Base-by-base conservation (phyloP, 108 stramenopile species). In the Nitzschia palea region DNA sequence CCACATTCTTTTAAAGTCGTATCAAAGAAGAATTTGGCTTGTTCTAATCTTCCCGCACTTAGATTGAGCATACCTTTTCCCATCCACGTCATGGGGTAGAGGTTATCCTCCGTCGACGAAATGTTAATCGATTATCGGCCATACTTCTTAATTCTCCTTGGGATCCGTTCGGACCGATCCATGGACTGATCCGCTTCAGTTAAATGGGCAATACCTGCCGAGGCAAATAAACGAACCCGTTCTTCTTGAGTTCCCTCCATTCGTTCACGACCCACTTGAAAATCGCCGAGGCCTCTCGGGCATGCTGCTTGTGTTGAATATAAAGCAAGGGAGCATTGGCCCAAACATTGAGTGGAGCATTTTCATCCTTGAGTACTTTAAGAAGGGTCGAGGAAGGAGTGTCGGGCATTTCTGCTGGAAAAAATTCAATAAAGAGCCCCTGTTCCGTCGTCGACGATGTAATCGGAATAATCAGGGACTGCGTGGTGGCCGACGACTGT, bases 41-140 rank as follows among this genome's bases (percentile, higher is more conserved):
- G 89, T 44, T 91, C 88, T 10, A 80, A 50, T 35, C 80, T 47
- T 28, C 68, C 70, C 27, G 68, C 58, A 10, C 60, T 56, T 35
- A 90, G 64, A 52, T 89, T 80, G 27, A 91, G 73, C 84, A 90
- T 83, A 4, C 89, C 93, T 60, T 77, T 67, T 55, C 89, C 89
- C 62, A 90, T 86, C 93, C 93, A 94, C 4, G 87, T 88, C 83
- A 88, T 90, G 78, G 89, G 86, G 66, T 77, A 87, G 37, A 94
- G 63, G 51, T 83, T 84, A 70, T 94, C 85, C 50, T 89, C 76
- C 35, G 81, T 87, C 42, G 74, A 68, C 4, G 87, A 86, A 28
- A 70, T 4, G 80, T 85, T 60, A 94, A 94, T 26, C 71, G 70
- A 9, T 89, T 72, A 73, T 94, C 88, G n/a, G 93, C 89, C 60